Evolutionary conservation across 495 filamentous ascomycete genomes (phyloP).

Genomic region (Aspergillus wentii): DNA sequence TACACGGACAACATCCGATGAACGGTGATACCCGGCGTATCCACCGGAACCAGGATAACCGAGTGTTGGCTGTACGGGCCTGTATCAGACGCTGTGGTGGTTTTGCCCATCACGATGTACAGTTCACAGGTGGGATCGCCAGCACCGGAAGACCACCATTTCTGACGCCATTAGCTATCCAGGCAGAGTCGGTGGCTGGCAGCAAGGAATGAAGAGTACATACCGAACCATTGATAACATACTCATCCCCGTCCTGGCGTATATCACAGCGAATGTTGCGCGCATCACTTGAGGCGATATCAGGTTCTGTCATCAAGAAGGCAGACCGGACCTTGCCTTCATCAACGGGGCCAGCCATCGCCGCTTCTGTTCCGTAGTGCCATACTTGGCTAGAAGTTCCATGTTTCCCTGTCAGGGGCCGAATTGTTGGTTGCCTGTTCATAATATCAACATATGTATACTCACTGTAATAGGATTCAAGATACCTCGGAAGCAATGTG

Average conservation of each 20-base stretch:
- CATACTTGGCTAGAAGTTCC: conserved; percentile 10
- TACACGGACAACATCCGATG: conserved; percentile 5
- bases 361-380: conserved; percentile 6
- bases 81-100: conserved; percentile 1
- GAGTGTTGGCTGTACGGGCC: conserved; percentile 3
- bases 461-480: too few species aligned
- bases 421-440: conserved; percentile 7
- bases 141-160: conserved; percentile 5
- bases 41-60: conserved; percentile 2
- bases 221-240: conserved; percentile 6
- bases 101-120: conserved; percentile 7
- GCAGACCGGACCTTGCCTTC: conserved; percentile 5
- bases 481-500: too few species aligned
- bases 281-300: conserved; percentile 7
- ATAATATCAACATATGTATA: too few species aligned
- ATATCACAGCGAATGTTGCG: conserved; percentile 5
- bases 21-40: conserved; percentile 9
- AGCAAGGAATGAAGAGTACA: neutral
- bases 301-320: conserved; percentile 10
- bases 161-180: too few species aligned
- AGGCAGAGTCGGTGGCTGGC: too few species aligned
- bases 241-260: conserved; percentile 3
- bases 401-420: conserved; percentile 10
- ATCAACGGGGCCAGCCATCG: conserved; percentile 1
- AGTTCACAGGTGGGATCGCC: conserved; percentile 1